Percentiles rank a stretch among this genome's conserved stretches.
Conservation (phyloP, 169 alveolate genomes). For the Plasmodium gaboni region DNA sequence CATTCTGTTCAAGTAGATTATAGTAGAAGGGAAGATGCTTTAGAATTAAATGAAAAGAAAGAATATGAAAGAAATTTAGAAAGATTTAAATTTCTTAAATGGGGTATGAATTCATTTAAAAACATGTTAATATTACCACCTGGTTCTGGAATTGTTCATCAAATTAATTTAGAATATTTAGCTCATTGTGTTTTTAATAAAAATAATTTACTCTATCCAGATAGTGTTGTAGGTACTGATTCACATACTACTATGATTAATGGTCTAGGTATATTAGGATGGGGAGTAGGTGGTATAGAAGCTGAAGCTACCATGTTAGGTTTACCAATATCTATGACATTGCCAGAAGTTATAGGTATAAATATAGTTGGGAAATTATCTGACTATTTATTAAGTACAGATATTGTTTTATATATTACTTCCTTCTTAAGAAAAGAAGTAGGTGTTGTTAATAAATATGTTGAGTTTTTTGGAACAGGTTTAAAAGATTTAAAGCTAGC, state of each 20-base stretch:
- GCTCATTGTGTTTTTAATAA: slow-evolving; percentile 87
- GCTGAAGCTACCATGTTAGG: slow-evolving; percentile 99
- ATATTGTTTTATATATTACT: slow-evolving; percentile 93
- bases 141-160: slow-evolving; percentile 97
- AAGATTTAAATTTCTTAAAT: slow-evolving; percentile 95
- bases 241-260: slow-evolving; percentile 98
- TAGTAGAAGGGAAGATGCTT: slow-evolving; percentile 91
- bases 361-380: slow-evolving; percentile 93
- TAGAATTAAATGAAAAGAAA: slow-evolving; percentile 92
- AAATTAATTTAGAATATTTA: slow-evolving; percentile 91
- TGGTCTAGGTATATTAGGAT: slow-evolving; percentile 95
- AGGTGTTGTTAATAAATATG: slow-evolving; percentile 98
- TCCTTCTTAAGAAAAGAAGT: slow-evolving; percentile 92
- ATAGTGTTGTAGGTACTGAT: slow-evolving; percentile 97
- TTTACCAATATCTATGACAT: slow-evolving; percentile 95
- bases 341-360: slow-evolving; percentile 97
- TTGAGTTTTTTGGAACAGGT: slow-evolving; percentile 96
- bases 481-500: slow-evolving; percentile 90
- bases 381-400: slow-evolving; percentile 93
- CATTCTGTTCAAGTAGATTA: slow-evolving; percentile 97
- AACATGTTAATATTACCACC: slow-evolving; percentile 97
- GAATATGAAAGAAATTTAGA: slow-evolving; percentile 94
- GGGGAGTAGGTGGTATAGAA: slow-evolving; percentile 99
- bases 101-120: slow-evolving; percentile 97
- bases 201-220: slow-evolving; percentile 92